Evolutionary conservation across 371 early-diverging fungal genomes (phyloP), one percentile per base, ranked within the genome.

Genomic region (Mucor lusitanicus): DNA sequence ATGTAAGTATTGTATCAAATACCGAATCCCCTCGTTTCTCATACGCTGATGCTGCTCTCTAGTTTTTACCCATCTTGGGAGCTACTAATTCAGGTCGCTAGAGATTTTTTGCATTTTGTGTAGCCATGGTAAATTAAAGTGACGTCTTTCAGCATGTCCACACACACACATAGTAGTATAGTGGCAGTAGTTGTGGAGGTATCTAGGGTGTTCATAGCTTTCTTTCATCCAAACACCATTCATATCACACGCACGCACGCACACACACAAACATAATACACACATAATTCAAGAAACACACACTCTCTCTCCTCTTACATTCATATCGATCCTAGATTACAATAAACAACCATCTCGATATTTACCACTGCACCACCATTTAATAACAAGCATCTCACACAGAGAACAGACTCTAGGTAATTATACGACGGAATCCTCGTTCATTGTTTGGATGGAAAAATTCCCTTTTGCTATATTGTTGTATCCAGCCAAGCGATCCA

Each of bases 1-100:
- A 91, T 69, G 75, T 75, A 71, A 65, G 75, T 70, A 3, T 30
- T n/a, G n/a, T n/a, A n/a, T n/a, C n/a, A n/a, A n/a, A n/a, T n/a
- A n/a, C n/a, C n/a, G n/a, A n/a, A n/a, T n/a, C n/a, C n/a, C n/a
- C n/a, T n/a, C n/a, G n/a, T n/a, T n/a, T 50, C 23, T 53, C 12
- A 53, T 7, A 12, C 11, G 15, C 11, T 11, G n/a, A 12, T 3
- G 27, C 9, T 13, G 1, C 3, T 57, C 8, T 50, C 7, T 40
- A 69, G 69, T 69, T 69, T 53, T 28, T 69, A 27, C 69, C 69
- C 28, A 69, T 69, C 19, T 19, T 69, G n/a, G 60, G 69, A 21
- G 58, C 44, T 5, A 37, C 44, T 5, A 37, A 55, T 39, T 27
- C 39, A 32, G 42, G 50, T 56, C 33, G 33, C 7, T 56, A 55